Conservation (phyloP, 805 yeast genomes). For the Candida coleopterorum region DNA sequence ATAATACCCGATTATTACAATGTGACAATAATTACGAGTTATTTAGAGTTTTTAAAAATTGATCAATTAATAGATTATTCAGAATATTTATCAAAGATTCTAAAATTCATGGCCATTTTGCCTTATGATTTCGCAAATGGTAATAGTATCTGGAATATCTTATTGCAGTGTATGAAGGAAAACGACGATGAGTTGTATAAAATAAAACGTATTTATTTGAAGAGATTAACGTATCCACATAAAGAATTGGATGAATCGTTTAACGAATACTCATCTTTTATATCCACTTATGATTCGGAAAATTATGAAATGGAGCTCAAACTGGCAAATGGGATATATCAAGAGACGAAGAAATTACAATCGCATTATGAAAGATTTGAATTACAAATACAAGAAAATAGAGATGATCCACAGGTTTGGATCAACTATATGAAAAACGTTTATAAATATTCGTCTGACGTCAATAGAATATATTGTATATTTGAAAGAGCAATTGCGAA, state of each 20-base stretch:
- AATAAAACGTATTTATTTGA: constrained; percentile 15
- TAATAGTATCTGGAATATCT: constrained; percentile 17
- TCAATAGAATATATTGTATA: constrained; percentile 14
- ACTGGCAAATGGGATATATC: constrained; percentile 28
- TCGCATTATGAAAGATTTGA: constrained; percentile 35
- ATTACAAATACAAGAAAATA: constrained; percentile 14
- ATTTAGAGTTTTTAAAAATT: constrained; percentile 13
- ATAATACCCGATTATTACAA: constrained; percentile 18
- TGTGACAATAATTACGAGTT: constrained; percentile 17
- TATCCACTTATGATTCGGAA: constrained; percentile 23
- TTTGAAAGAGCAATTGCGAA: constrained; percentile 27
- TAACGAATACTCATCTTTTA: constrained; percentile 35
- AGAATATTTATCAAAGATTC: constrained; percentile 8
- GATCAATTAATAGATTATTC: not conserved
- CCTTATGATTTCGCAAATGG: constrained; percentile 22
- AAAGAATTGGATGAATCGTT: constrained; percentile 34
- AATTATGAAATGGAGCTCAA: constrained; percentile 33
- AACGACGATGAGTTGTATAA: constrained; percentile 11
- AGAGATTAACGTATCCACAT: constrained; percentile 40
- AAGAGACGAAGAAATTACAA: constrained; percentile 22
- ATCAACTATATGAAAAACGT: constrained; percentile 27
- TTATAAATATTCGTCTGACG: constrained; percentile 14
- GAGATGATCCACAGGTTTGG: constrained; percentile 22
- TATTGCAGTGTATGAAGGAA: constrained; percentile 7
- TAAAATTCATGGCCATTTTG: constrained; percentile 18